Percentiles rank a stretch among this genome's conserved stretches.
Evolutionary conservation across 2,329 filamentous ascomycete species (phyloP).

Genomic region (Ophiostoma fasciatum): DNA sequence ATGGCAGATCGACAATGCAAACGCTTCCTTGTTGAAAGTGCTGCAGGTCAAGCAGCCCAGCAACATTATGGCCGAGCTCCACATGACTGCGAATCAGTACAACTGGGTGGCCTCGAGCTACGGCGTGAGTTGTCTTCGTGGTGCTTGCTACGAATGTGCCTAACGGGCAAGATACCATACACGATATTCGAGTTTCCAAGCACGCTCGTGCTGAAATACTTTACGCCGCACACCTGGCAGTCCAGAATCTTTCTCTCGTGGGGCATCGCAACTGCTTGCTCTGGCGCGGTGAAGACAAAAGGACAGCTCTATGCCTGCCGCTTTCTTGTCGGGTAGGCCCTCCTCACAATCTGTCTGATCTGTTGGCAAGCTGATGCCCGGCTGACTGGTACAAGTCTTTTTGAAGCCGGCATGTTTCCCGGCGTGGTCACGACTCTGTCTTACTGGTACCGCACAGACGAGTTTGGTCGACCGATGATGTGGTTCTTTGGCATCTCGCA

Average conservation of each 20-base stretch:
- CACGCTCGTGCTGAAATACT: slow-evolving; percentile 35
- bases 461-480: slow-evolving; percentile 25
- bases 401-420: slow-evolving; percentile 28
- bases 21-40: slow-evolving; percentile 26
- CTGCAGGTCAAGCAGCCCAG: slow-evolving; percentile 23
- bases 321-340: slow-evolving; percentile 2
- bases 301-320: slow-evolving; percentile 2
- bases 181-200: slow-evolving; percentile 33
- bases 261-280: slow-evolving; percentile 6
- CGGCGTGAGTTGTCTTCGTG: slow-evolving; percentile 18
- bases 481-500: slow-evolving; percentile 27
- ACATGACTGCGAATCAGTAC: slow-evolving; percentile 25
- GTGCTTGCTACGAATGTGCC: too few relatives aligned
- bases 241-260: slow-evolving; percentile 4
- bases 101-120: slow-evolving; percentile 26
- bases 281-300: slow-evolving; percentile 1
- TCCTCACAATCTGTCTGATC: neutral
- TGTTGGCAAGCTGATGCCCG: neutral
- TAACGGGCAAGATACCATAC: slow-evolving; percentile 6
- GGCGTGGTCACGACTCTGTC: slow-evolving; percentile 26
- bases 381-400: too few relatives aligned
- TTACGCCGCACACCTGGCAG: slow-evolving; percentile 5
- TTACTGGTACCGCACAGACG: slow-evolving; percentile 31
- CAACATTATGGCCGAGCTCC: slow-evolving; percentile 23
- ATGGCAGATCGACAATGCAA: slow-evolving; percentile 24